Evolutionary conservation across 306 rosid species (phyloP).

Genomic region (Cicer chorassanicum): DNA sequence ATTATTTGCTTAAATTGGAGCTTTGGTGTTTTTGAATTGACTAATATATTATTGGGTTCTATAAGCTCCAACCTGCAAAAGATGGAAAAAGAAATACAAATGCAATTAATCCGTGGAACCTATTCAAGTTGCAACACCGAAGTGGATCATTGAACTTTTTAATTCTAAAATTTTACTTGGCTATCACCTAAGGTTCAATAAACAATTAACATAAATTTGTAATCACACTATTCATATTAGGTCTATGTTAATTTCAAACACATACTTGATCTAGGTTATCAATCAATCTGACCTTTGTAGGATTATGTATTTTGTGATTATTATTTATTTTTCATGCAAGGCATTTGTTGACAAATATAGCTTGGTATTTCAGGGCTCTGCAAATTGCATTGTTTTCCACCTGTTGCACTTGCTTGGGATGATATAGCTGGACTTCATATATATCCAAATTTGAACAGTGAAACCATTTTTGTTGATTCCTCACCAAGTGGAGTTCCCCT

Average conservation of each 20-base stretch:
- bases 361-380: constrained; percentile 72
- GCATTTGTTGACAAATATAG: constrained; percentile 45
- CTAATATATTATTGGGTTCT: neutral
- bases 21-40: constrained; percentile 1
- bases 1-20: neutral
- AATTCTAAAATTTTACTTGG: constrained; percentile 2
- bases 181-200: neutral
- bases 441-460: constrained; percentile 74
- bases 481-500: constrained; percentile 81
- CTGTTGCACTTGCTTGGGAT: constrained; percentile 96
- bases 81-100: neutral
- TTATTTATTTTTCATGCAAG: constrained; percentile 30
- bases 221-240: neutral
- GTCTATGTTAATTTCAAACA: neutral
- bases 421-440: constrained; percentile 83
- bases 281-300: neutral
- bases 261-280: neutral
- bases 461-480: constrained; percentile 85
- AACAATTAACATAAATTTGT: neutral
- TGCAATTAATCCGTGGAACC: neutral
- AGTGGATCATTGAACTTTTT: neutral
- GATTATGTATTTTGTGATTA: constrained; percentile 16
- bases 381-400: constrained; percentile 93
- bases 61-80: neutral
- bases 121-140: neutral